Evolutionary conservation across 176 grass and related monocot species (phyloP).

Genomic region (Rhynchospora breviuscula): DNA sequence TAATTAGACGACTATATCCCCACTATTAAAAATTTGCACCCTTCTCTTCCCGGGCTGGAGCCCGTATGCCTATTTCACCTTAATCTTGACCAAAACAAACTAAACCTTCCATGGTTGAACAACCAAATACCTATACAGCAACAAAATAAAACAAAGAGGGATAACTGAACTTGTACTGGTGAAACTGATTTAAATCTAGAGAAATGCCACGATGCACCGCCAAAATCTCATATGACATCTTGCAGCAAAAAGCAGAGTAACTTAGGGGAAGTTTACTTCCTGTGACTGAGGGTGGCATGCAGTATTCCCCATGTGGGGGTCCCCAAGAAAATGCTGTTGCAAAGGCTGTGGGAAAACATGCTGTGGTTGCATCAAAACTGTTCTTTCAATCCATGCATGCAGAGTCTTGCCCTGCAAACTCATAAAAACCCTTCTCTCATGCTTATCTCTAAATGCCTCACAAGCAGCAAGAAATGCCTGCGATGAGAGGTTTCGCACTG

Average conservation of each 20-base stretch:
- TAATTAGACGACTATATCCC: too few relatives aligned
- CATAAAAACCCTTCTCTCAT: conserved; percentile 33
- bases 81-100: neutral
- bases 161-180: neutral
- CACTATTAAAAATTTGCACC: too few relatives aligned
- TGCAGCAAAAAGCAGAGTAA: neutral
- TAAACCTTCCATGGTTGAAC: neutral
- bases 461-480: conserved; percentile 31
- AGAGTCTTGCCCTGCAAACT: conserved; percentile 23
- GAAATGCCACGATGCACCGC: neutral
- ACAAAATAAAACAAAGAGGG: neutral
- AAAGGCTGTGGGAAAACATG: conserved; percentile 14
- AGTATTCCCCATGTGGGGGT: neutral
- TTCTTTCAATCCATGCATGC: conserved; percentile 23
- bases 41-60: too few relatives aligned
- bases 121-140: neutral
- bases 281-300: conserved; percentile 1
- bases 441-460: conserved; percentile 27
- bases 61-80: neutral
- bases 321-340: neutral
- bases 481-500: conserved; percentile 16
- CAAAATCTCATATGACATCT: neutral
- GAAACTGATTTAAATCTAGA: neutral
- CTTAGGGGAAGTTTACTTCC: conserved; percentile 17
- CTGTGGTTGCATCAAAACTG: conserved; percentile 12